These are phyloP conservation scores for Aspergillus versicolor DNA, from an alignment of 2,329 filamentous ascomycete species.

Conservation along the genomic window DNA sequence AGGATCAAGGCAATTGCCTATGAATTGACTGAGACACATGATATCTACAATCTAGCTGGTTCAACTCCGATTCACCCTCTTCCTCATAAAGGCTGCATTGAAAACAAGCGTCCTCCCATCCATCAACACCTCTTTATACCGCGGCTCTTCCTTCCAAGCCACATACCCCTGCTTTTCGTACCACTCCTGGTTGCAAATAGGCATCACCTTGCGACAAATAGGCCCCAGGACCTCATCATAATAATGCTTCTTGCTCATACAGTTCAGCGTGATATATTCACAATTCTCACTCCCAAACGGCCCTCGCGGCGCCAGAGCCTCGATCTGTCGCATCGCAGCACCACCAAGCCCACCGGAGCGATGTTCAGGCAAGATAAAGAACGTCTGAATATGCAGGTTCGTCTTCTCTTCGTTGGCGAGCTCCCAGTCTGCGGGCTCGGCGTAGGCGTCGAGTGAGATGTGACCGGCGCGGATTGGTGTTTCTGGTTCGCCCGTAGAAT, in stretches of 20 bases:
- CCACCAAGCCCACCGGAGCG: constrained; percentile 19
- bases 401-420: constrained; percentile 19
- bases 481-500: not conserved
- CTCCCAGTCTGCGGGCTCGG: constrained; percentile 9
- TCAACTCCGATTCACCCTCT: constrained; percentile 2
- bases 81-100: constrained; percentile 26
- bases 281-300: constrained; percentile 19
- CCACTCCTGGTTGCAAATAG: constrained; percentile 19
- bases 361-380: constrained; percentile 27
- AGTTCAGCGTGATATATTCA: constrained; percentile 16
- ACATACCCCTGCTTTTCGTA: constrained; percentile 28
- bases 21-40: not conserved
- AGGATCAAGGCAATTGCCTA: too few species aligned
- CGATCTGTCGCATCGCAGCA: constrained; percentile 19
- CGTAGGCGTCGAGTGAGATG: constrained; percentile 28
- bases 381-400: constrained; percentile 21
- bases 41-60: not conserved
- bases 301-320: constrained; percentile 19
- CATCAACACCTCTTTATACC: constrained; percentile 14
- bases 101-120: constrained; percentile 12
- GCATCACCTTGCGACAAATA: constrained; percentile 13
- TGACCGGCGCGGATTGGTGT: constrained; percentile 22
- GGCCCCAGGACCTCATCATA: constrained; percentile 18
- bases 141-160: constrained; percentile 25
- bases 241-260: constrained; percentile 23